Conservation (phyloP, 2,329 filamentous ascomycete genomes). For the Blumeria graminis region DNA sequence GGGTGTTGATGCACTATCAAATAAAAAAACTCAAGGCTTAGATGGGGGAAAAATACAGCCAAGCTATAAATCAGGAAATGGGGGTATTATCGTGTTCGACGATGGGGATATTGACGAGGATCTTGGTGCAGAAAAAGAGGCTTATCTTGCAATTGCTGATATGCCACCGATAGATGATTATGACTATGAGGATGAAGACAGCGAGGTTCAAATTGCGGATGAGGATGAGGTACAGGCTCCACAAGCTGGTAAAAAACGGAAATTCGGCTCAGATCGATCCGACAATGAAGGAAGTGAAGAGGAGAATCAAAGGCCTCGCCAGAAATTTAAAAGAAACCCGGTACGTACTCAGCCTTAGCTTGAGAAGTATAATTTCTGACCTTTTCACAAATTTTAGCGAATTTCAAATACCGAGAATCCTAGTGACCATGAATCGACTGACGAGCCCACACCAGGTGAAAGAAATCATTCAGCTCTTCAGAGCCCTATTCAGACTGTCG, state of each 20-base stretch:
- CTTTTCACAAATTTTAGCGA: too few species aligned
- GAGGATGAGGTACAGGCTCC: slow-evolving; percentile 28
- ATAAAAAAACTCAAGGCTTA: slow-evolving; percentile 37
- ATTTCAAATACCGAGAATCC: too few species aligned
- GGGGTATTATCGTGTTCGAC: slow-evolving; percentile 83
- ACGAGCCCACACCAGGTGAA: too few species aligned
- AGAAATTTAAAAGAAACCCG: slow-evolving; percentile 70
- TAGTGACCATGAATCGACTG: too few species aligned
- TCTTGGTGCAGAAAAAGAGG: slow-evolving; percentile 46
- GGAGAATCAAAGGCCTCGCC: slow-evolving; percentile 51
- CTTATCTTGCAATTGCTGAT: slow-evolving; percentile 62
- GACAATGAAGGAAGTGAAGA: slow-evolving; percentile 42
- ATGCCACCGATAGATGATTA: slow-evolving; percentile 65
- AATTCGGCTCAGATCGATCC: slow-evolving; percentile 50
- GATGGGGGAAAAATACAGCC: slow-evolving; percentile 46
- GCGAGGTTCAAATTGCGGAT: slow-evolving; percentile 28
- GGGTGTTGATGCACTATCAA: slow-evolving; percentile 18
- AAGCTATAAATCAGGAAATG: slow-evolving; percentile 51
- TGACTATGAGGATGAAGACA: slow-evolving; percentile 25
- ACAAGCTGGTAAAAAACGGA: slow-evolving; percentile 43
- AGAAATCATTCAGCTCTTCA: slow-evolving; percentile 19
- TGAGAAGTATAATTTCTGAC: too few species aligned
- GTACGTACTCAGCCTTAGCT: slow-evolving; percentile 23
- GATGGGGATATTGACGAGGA: slow-evolving; percentile 88
- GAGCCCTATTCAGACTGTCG: slow-evolving; percentile 31